phyloP scores from a whole-genome alignment of 139 green algal species.

The Tetraselmis chui region DNA sequence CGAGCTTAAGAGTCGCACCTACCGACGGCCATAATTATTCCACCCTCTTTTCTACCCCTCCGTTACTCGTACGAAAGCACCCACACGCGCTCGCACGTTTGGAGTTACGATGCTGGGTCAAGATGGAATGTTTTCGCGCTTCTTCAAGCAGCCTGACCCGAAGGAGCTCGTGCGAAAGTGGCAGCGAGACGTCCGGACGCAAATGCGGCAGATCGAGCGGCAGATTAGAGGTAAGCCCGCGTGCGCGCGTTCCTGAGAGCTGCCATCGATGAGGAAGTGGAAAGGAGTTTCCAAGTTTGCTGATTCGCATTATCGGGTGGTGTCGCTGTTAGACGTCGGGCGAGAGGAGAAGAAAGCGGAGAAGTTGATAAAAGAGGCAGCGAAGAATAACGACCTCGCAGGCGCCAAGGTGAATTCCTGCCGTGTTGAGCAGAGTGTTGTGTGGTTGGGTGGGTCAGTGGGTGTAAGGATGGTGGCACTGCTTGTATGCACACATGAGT shows the following conservation, averaged over 20 bases:
- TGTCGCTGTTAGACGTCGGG: slow-evolving; percentile 18
- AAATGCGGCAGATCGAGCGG: slow-evolving; percentile 43
- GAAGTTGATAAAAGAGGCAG: slow-evolving; percentile 33
- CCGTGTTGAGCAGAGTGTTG: neutral
- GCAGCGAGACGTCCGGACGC: slow-evolving; percentile 31
- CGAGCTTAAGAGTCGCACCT: too few relatives aligned
- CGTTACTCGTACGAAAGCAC: too few relatives aligned
- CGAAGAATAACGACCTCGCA: slow-evolving; percentile 12
- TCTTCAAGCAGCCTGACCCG: slow-evolving; percentile 7
- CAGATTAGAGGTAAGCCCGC: slow-evolving; percentile 39
- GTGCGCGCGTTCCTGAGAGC: too few relatives aligned
- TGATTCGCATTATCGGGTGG: neutral
- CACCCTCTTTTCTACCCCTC: too few relatives aligned
- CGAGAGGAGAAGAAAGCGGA: slow-evolving; percentile 29
- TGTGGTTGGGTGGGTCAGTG: neutral
- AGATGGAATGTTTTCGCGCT: neutral
- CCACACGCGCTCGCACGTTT: too few relatives aligned
- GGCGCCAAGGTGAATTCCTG: neutral
- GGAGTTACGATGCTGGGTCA: neutral
- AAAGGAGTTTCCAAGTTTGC: too few relatives aligned
- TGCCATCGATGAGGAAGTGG: too few relatives aligned
- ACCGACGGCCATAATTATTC: too few relatives aligned
- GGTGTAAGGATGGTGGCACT: too few relatives aligned
- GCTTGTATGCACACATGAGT: too few relatives aligned
- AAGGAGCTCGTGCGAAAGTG: slow-evolving; percentile 50